These are phyloP conservation scores for Hammondia hammondi DNA, from an alignment of 169 alveolate genomes.

Conservation along the genomic window DNA sequence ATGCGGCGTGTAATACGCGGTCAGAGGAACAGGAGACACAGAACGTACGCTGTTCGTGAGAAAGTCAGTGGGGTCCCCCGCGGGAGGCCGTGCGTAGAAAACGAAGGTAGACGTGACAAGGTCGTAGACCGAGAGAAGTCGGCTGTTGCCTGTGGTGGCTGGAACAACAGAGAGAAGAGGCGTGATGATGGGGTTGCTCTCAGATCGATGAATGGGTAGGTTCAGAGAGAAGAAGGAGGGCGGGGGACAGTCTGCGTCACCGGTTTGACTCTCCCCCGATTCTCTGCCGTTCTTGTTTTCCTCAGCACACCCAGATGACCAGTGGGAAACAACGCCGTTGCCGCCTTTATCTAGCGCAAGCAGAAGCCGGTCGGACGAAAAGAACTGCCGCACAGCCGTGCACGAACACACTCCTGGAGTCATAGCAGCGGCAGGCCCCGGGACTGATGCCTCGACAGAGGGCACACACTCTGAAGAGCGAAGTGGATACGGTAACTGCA, in stretches of 20 bases:
- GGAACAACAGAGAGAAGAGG: constrained; percentile 36
- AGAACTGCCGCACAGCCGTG: background rate
- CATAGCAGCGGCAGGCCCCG: constrained; percentile 4
- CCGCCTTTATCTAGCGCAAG: constrained; percentile 58
- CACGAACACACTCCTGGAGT: background rate
- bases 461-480: background rate
- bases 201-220: background rate
- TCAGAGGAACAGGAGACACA: no score
- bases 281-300: background rate
- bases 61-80: background rate
- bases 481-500: background rate
- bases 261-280: background rate
- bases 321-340: constrained; percentile 48
- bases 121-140: constrained; percentile 47
- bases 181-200: constrained; percentile 11
- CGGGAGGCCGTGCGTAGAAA: constrained; percentile 52
- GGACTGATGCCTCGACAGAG: background rate
- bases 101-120: constrained; percentile 25
- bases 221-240: constrained; percentile 30
- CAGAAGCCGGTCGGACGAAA: constrained; percentile 42
- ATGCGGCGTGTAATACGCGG: no score
- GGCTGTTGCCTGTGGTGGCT: background rate
- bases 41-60: no score
- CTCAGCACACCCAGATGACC: background rate
- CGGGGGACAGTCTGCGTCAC: background rate